Conservation (phyloP, 306 rosid genomes). For the Vigna mungo region DNA sequence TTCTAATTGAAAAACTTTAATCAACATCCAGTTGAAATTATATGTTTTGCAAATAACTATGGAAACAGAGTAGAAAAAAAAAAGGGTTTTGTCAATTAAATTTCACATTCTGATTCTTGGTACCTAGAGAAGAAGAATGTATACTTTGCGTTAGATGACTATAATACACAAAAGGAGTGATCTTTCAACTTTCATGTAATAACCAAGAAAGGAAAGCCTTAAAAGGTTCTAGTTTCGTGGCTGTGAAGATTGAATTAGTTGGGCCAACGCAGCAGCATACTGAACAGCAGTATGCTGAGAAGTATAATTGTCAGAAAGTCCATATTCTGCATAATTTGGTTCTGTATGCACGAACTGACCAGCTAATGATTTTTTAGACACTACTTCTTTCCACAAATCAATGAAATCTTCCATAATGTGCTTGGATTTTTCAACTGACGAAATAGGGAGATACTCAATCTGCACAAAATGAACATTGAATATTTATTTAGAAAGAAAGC, state of each 20-base stretch:
- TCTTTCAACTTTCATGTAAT: slow-evolving; percentile 14
- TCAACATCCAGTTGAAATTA: not conserved
- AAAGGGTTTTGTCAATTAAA: not conserved
- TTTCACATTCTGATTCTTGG: slow-evolving; percentile 1
- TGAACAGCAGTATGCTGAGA: slow-evolving; percentile 90
- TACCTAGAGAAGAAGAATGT: not conserved
- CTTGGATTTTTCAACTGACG: slow-evolving; percentile 78
- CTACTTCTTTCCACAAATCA: slow-evolving; percentile 70
- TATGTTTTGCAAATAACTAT: not conserved
- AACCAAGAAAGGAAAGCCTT: slow-evolving; percentile 1
- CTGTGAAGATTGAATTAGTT: slow-evolving; percentile 76
- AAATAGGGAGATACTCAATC: slow-evolving; percentile 88
- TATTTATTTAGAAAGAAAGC: not conserved
- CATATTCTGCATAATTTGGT: slow-evolving; percentile 75
- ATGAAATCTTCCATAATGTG: slow-evolving; percentile 84
- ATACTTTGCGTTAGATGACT: not conserved
- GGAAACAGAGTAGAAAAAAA: too few relatives aligned
- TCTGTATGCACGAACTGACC: slow-evolving; percentile 88
- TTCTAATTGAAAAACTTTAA: not conserved
- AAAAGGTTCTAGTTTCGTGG: slow-evolving; percentile 57
- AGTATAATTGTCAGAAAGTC: slow-evolving; percentile 72
- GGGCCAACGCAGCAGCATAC: slow-evolving; percentile 80
- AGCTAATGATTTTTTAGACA: slow-evolving; percentile 79
- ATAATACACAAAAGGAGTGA: not conserved
- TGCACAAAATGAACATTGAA: slow-evolving; percentile 42